Evolutionary conservation across 1,139 yeast species (phyloP), one percentile per base, ranked within the genome.

Genomic region (Lodderomyces beijingensis): DNA sequence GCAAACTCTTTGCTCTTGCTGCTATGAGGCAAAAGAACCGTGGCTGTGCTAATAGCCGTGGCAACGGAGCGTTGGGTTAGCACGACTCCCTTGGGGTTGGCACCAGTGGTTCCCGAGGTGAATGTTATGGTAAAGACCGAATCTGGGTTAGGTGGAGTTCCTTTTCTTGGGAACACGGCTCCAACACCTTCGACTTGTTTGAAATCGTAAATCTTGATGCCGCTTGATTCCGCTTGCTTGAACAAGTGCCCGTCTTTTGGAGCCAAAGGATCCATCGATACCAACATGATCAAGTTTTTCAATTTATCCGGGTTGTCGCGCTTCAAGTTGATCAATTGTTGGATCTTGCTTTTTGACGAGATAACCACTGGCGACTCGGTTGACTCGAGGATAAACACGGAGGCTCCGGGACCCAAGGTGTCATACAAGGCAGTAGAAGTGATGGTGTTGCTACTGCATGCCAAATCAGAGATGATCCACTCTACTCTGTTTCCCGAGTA

Each of bases 91-190:
- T 64, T 65, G 8, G 71, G 69, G 27, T 53, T 51, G 5, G 64
- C 43, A 2, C 71, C 71, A 5, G 70, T 62, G 7, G 71, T 65
- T 13, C 71, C 71, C 2, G 68, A 62, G 14, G 70, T 65, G 37
- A 62, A 65, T 26, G 67, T 62, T 30, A 65, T 59, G 22, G 72
- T 62, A 39, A 51, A 65, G 19, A 61, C 37, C 1, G 65, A 49
- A 7, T 54, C 52, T 2, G 58, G 51, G 4, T 30, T 42, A 11
- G 70, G 68, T 4, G 57, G 50, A 21, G 55, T 42, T 35, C 49
- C 50, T 13, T 35, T 31, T 1, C 43, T 28, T 5, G 59, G 59
- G 33, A 55, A 53, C 22, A 54, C 37, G 31, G 46, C 45, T 16
- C 62, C 63, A 15, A 53, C 42, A 11, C 48, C 47, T 33, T 56